A percentile compares a stretch with the other conserved stretches of the same genome.
phyloP scores from a whole-genome alignment of 2,329 filamentous ascomycete species.

The Pseudocercospora fuligena region DNA sequence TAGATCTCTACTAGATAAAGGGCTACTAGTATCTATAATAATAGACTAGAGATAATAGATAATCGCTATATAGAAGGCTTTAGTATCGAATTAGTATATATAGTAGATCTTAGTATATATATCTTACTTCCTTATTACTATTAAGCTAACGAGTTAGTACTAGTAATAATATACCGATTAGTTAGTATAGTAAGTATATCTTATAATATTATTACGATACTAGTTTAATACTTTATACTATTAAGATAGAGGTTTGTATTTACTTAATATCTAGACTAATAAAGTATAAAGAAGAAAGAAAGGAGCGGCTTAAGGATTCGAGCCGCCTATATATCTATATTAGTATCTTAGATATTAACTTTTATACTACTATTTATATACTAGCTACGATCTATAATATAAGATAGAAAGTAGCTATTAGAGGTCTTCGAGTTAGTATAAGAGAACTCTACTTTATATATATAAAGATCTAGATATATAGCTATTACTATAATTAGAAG shows the following conservation, averaged over 20 bases:
- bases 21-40: neutral
- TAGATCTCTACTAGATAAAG: too few species aligned
- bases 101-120: too few species aligned
- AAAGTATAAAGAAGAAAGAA: neutral
- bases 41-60: neutral
- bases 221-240: slow-evolving; percentile 1
- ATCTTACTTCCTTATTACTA: neutral
- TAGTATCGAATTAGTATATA: too few species aligned
- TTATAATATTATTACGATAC: neutral
- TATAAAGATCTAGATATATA: too few species aligned
- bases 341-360: too few species aligned
- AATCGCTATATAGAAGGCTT: neutral
- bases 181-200: neutral
- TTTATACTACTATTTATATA: too few species aligned
- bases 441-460: too few species aligned
- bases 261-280: neutral
- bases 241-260: neutral
- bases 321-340: too few species aligned
- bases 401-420: too few species aligned
- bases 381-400: too few species aligned
- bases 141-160: neutral
- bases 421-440: too few species aligned
- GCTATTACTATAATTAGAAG: too few species aligned
- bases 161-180: neutral
- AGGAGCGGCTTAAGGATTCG: neutral